A percentile compares a stretch with the other conserved stretches of the same genome.
Conservation (phyloP, 805 yeast species). For the Candida tallmaniae region DNA sequence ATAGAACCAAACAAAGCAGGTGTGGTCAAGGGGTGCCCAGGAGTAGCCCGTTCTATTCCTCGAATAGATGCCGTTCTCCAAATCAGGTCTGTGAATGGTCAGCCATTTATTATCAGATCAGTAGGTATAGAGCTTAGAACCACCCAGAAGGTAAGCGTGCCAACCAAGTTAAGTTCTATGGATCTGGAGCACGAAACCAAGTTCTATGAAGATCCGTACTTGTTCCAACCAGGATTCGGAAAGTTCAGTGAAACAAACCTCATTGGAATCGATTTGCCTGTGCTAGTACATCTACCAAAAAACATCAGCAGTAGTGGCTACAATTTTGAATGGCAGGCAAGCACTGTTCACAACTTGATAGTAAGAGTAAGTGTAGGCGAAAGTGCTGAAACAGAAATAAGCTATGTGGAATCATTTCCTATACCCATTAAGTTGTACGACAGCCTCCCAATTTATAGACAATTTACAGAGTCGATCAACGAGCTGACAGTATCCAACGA, state of each 20-base stretch:
- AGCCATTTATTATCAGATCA: slow-evolving; percentile 43
- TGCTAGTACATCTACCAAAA: slow-evolving; percentile 51
- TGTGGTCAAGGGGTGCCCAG: slow-evolving; percentile 65
- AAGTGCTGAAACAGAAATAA: slow-evolving; percentile 24
- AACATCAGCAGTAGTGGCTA: slow-evolving; percentile 52
- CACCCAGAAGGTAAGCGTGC: slow-evolving; percentile 42
- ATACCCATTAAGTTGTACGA: slow-evolving; percentile 54
- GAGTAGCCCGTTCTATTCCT: slow-evolving; percentile 57
- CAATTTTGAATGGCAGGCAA: slow-evolving; percentile 43
- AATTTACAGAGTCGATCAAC: slow-evolving; percentile 49
- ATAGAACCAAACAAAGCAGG: slow-evolving; percentile 50
- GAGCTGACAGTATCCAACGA: slow-evolving; percentile 45
- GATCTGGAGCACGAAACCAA: slow-evolving; percentile 30
- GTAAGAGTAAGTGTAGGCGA: slow-evolving; percentile 33
- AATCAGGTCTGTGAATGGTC: slow-evolving; percentile 47
- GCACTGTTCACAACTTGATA: slow-evolving; percentile 43
- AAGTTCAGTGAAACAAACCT: slow-evolving; percentile 30
- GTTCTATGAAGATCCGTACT: slow-evolving; percentile 30
- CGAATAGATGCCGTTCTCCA: slow-evolving; percentile 55
- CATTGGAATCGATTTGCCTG: slow-evolving; percentile 56
- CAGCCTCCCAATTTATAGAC: slow-evolving; percentile 50
- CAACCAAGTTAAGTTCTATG: slow-evolving; percentile 35
- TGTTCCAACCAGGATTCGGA: slow-evolving; percentile 37
- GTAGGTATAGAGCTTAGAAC: slow-evolving; percentile 48
- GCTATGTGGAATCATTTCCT: slow-evolving; percentile 38